Conservation (phyloP, 2,329 filamentous ascomycete genomes). For the Fusarium armeniacum region DNA sequence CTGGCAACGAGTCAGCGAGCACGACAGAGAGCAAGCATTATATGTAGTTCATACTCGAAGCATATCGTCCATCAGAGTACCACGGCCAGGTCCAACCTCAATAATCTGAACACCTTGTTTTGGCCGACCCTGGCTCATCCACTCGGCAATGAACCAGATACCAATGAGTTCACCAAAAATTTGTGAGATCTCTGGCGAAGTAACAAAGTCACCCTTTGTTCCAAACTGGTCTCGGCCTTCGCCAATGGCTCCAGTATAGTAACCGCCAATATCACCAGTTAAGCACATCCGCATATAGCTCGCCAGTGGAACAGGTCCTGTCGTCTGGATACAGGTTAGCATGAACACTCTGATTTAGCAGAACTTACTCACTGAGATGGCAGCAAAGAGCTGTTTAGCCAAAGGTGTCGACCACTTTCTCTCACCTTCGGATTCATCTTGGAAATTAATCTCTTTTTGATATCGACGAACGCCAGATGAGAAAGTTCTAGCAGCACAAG, state of each 20-base stretch:
- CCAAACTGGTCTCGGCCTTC: conserved; percentile 88
- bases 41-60: conserved; percentile 73
- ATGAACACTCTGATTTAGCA: background rate
- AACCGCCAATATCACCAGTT: conserved; percentile 89
- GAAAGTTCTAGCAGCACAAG: conserved; percentile 46
- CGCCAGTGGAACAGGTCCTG: conserved; percentile 90
- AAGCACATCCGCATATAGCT: conserved; percentile 99
- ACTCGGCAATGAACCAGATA: conserved; percentile 96
- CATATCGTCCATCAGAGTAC: conserved; percentile 97
- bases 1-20: conserved; percentile 58
- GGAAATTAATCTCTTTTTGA: conserved; percentile 23
- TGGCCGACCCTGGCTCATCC: conserved; percentile 88
- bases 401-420: conserved; percentile 92
- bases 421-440: conserved; percentile 50
- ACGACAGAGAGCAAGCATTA: no score
- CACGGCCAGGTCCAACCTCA: conserved; percentile 93
- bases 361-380: conserved; percentile 76
- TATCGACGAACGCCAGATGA: conserved; percentile 42
- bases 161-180: conserved; percentile 95
- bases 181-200: conserved; percentile 96
- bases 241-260: conserved; percentile 84
- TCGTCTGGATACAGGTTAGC: conserved; percentile 62
- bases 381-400: conserved; percentile 86
- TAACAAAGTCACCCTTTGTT: conserved; percentile 94
- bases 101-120: conserved; percentile 85